Evolutionary conservation across 2,329 filamentous ascomycete genomes (phyloP).

Genomic region (Pyrenophora teres): DNA sequence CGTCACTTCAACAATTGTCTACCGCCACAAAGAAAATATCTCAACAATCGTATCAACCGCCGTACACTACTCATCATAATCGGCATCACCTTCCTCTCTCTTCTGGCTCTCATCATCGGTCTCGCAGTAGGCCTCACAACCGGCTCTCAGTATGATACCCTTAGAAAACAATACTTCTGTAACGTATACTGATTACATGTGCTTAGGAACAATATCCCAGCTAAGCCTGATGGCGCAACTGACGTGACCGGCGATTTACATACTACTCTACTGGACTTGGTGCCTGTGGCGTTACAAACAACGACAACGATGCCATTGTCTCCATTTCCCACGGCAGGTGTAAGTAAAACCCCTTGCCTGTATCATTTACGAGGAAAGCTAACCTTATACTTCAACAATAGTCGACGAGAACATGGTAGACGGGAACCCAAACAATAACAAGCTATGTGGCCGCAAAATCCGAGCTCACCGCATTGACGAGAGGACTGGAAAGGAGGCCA

Average conservation of each 20-base stretch:
- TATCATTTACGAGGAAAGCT: neutral
- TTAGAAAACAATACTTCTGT: neutral
- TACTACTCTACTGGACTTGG: slow-evolving; percentile 71
- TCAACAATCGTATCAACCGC: slow-evolving; percentile 46
- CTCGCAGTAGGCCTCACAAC: slow-evolving; percentile 48
- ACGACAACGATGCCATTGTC: slow-evolving; percentile 63
- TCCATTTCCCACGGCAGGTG: slow-evolving; percentile 69
- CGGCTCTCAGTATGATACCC: slow-evolving; percentile 22
- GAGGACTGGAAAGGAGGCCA: slow-evolving; percentile 51
- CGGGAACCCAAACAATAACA: slow-evolving; percentile 64
- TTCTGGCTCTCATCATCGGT: slow-evolving; percentile 50
- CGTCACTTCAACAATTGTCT: slow-evolving; percentile 44
- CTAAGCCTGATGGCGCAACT: slow-evolving; percentile 57
- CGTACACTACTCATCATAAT: slow-evolving; percentile 47
- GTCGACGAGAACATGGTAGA: slow-evolving; percentile 61
- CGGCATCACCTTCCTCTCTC: slow-evolving; percentile 34
- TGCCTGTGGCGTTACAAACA: slow-evolving; percentile 67
- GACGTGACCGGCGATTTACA: slow-evolving; percentile 68
- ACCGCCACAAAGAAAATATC: slow-evolving; percentile 47
- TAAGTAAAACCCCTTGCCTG: neutral
- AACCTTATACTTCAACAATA: neutral
- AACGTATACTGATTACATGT: slow-evolving; percentile 12
- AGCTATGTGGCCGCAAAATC: slow-evolving; percentile 70
- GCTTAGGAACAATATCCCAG: slow-evolving; percentile 51
- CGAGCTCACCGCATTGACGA: slow-evolving; percentile 59